Base-by-base conservation (phyloP, 371 early-diverging fungal genomes). In the Mortierella sp. region DNA sequence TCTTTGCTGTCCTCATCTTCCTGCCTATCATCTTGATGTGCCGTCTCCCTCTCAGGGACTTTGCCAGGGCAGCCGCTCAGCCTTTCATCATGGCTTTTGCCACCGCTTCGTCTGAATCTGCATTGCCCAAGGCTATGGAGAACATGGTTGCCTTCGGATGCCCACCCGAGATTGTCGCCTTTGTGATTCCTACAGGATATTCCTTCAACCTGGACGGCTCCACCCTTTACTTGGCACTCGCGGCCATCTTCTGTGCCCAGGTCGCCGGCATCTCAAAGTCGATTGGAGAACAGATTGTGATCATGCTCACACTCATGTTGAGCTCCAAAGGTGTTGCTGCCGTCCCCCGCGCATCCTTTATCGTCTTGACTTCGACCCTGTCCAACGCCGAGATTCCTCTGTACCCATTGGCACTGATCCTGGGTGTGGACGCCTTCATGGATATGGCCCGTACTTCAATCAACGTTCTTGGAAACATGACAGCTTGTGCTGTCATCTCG, bases 151-250 rank as follows among this genome's bases (percentile, higher is more conserved):
- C 64, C 2, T 90, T 91, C 71, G 94, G 94, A n/a, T 88, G 90
- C 63, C 84, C 91, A 9, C 85, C 86, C 39, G 79, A 89, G 43
- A 84, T 93, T 45, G 89, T 88, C 13, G 88, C 87, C 9, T 94
- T 91, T 69, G 92, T 91, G 28, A 86, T 93, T 61, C 91, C 93
- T 4, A 86, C 90, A 42, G 94, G 94, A 13, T 94, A 94, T 80
- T 88, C 90, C 9, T 93, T 94, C 78, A 94, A 94, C 71, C 69
- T 94, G 47, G 94, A 94, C 63, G 94, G 94, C 8, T 89, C 91
- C 12, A 91, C 93, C 16, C 83, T 94, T 30, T 92, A 93, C 72
- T 82, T 91, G 9, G 83, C 91, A 1, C 73, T 90, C 71, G 91
- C 86, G 47, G 81, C 83, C 48, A 85, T 89, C 30, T 90, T 91